Base-by-base conservation (phyloP, 1,139 yeast genomes). In the Protomyces arabidopsidicola region DNA sequence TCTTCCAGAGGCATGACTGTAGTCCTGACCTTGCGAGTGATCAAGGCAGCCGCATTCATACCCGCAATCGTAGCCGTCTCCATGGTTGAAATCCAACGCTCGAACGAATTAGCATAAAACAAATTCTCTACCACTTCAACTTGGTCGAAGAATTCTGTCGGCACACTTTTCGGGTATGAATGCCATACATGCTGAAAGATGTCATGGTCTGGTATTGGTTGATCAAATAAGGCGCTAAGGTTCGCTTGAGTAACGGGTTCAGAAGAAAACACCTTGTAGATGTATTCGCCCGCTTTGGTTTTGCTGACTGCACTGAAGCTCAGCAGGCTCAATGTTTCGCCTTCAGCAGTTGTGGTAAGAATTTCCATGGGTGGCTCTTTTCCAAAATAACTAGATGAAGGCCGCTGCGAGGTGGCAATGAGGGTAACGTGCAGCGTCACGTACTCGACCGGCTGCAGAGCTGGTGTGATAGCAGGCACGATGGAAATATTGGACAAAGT, bases 31-130 rank as follows among this genome's bases (percentile, higher is more conserved):
- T 34, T 53, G 16, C 27, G 59, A 24, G 67, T 64, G 31, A 69
- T 67, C 50, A 69, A 51, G 20, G 57, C 64, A 4, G 71, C 71
- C 55, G 77, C 79, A 63, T 76, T 77, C 24, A 81, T 79, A 20
- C 82, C 83, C 1, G 80, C 77, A 36, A 80, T 68, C 0, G 81
- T 78, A n/a, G 78, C 72, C 0, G 83, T 79, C 66, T 80, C 83
- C 82, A 80, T 78, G 1, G 82, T 80, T 63, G 81, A 77, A 60
- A 78, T 74, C 55, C 80, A 75, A 3, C 74, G 71, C 67, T 80
- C 83, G 71, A 80, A 78, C 1, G 75, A 72, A 65, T 78, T 78
- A 65, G 78, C 69, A 65, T 78, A 78, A 75, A 78, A 78, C 9
- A 78, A 65, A 0, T 72, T 72, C 0, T 68, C 70, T 3, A 69